These are phyloP conservation scores for Cladophialophora immunda DNA, from an alignment of 2,329 filamentous ascomycete species.

Conservation along the genomic window DNA sequence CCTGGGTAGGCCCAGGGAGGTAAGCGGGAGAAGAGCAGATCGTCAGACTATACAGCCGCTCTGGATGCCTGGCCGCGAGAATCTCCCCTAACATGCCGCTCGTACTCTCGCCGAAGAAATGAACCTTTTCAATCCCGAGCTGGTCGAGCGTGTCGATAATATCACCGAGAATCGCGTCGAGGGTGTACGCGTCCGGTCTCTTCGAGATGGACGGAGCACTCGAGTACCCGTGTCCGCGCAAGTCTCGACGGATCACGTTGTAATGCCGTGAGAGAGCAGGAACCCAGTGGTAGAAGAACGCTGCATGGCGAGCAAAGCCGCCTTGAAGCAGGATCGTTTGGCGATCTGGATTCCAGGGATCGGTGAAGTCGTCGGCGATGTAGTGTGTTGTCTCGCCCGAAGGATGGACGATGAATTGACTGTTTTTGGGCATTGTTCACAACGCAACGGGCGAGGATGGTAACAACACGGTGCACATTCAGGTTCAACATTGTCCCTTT, in stretches of 20 bases:
- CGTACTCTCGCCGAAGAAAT: slow-evolving; percentile 31
- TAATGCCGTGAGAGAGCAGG: slow-evolving; percentile 24
- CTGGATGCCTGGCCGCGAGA: slow-evolving; percentile 23
- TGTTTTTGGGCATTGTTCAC: slow-evolving; percentile 7
- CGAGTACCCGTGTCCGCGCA: slow-evolving; percentile 28
- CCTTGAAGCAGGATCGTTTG: slow-evolving; percentile 29
- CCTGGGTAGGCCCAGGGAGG: slow-evolving; percentile 15
- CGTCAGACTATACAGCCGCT: slow-evolving; percentile 22
- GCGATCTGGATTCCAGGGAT: slow-evolving; percentile 21
- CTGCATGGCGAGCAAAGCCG: slow-evolving; percentile 28
- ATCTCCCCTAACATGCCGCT: slow-evolving; percentile 32
- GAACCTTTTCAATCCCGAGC: slow-evolving; percentile 26
- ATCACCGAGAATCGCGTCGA: slow-evolving; percentile 25
- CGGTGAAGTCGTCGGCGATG: slow-evolving; percentile 25
- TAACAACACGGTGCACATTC: not conserved
- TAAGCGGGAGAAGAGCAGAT: slow-evolving; percentile 28
- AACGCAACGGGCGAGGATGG: not conserved
- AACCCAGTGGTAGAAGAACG: slow-evolving; percentile 32
- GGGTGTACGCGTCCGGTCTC: slow-evolving; percentile 16
- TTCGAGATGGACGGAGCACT: slow-evolving; percentile 23
- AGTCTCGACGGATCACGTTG: slow-evolving; percentile 29
- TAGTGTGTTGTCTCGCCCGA: slow-evolving; percentile 26
- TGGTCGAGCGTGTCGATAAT: slow-evolving; percentile 31
- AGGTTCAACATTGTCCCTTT: not conserved
- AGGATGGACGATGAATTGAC: slow-evolving; percentile 26